Conservation (phyloP, 441 rosid species). For the Arabidopsis lyrata region DNA sequence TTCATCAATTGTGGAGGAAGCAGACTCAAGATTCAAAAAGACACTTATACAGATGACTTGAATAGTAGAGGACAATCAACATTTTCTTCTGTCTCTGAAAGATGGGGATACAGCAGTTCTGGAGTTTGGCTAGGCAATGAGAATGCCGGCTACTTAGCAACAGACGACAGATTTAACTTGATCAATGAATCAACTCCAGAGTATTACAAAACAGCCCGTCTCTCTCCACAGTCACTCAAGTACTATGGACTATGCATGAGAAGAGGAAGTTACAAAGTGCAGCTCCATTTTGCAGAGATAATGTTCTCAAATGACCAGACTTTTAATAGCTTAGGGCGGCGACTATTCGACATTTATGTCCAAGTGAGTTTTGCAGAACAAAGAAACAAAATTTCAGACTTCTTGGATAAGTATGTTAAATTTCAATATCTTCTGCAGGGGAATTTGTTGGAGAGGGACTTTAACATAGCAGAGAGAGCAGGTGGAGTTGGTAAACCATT, state of each 20-base stretch:
- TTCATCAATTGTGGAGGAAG: constrained; percentile 86
- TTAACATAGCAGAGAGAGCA: constrained; percentile 67
- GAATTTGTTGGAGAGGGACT: constrained; percentile 52
- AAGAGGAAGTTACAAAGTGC: constrained; percentile 65
- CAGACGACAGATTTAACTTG: constrained; percentile 44
- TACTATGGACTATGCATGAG: constrained; percentile 79
- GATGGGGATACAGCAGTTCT: constrained; percentile 82
- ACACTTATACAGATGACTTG: constrained; percentile 60
- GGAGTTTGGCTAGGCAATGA: constrained; percentile 54
- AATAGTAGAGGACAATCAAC: constrained; percentile 44
- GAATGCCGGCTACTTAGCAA: not conserved
- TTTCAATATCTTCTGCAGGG: constrained; percentile 54
- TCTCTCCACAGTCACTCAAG: constrained; percentile 76
- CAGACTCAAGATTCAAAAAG: constrained; percentile 4
- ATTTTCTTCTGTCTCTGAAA: constrained; percentile 38
- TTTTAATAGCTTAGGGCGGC: constrained; percentile 67
- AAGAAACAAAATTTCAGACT: not conserved
- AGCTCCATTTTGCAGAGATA: constrained; percentile 91
- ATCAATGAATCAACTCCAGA: constrained; percentile 45
- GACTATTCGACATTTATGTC: constrained; percentile 75
- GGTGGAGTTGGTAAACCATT: constrained; percentile 63
- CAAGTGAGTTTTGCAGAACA: constrained; percentile 59
- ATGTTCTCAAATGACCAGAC: constrained; percentile 57
- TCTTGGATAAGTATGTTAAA: not conserved
- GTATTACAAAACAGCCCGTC: constrained; percentile 67